Evolutionary conservation across 768 basidiomycete genomes (phyloP).

Genomic region (Tylopilus subfusipes): DNA sequence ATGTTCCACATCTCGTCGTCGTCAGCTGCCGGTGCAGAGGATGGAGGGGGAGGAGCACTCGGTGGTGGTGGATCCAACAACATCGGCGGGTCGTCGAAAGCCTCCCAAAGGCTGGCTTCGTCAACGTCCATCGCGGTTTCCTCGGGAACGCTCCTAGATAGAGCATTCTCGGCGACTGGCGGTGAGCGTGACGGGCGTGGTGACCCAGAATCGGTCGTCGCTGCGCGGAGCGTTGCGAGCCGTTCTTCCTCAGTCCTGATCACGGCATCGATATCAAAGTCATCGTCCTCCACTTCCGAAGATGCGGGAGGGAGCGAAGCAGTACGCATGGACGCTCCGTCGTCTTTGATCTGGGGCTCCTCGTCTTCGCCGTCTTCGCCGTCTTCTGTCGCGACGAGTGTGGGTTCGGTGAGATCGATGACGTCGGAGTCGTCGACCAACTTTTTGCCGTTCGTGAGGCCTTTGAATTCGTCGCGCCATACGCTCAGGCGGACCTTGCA

Average conservation of each 20-base stretch:
- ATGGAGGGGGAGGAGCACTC: neutral
- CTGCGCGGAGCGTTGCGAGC: conserved; percentile 21
- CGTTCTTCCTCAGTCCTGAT: conserved; percentile 44
- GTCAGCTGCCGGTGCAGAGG: conserved; percentile 28
- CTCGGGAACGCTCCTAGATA: conserved; percentile 6
- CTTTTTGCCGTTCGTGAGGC: conserved; percentile 37
- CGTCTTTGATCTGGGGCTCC: conserved; percentile 9
- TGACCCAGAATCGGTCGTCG: conserved; percentile 4
- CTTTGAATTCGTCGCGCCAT: conserved; percentile 70
- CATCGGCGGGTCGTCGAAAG: conserved; percentile 12
- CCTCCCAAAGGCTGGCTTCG: conserved; percentile 40
- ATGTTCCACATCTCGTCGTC: conserved; percentile 76
- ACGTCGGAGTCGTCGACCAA: conserved; percentile 19
- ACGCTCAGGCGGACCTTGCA: conserved; percentile 64
- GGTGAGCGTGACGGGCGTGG: neutral
- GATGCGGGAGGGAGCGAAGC: conserved; percentile 41
- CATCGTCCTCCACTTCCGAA: conserved; percentile 40
- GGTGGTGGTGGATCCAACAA: conserved; percentile 9
- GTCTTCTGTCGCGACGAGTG: conserved; percentile 25
- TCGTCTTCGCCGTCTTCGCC: conserved; percentile 18
- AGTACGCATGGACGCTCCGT: conserved; percentile 36
- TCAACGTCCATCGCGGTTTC: conserved; percentile 30
- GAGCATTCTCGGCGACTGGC: conserved; percentile 4
- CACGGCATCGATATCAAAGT: conserved; percentile 52
- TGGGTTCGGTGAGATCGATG: conserved; percentile 31